Evolutionary conservation across 75 land plant genomes (phyloP), one percentile per base, ranked within the genome.

Genomic region (Cunninghamia lanceolata): DNA sequence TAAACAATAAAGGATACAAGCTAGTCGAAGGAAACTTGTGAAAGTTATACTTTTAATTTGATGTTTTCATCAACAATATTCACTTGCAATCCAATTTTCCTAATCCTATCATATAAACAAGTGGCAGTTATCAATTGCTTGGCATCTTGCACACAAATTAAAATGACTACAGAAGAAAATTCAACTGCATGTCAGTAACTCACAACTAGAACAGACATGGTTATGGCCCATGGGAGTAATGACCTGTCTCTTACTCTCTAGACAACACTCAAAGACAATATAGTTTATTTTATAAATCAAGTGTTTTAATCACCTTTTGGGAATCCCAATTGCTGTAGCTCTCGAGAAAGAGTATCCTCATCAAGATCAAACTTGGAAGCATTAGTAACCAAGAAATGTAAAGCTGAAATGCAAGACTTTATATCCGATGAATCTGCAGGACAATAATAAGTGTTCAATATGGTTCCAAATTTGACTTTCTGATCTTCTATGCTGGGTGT

Each of bases 351-450:
- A 30, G 89, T 89, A 5, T 84, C 84, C 32, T 88, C 90, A 16
- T 88, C 90, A 34, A 89, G 84, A 84, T 89, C 90, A 84, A 87
- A 89, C 79, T 87, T 89, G 17, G 90, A 89, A 78, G 90, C 89
- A 88, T 78, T 89, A 52, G 89, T 56, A 34, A 89, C 82, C 43
- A 89, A 75, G 79, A 89, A 89, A 89, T 87, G 90, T 39, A 89
- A 83, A 1, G 86, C 86, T 89, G 90, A 89, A 79, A 89, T 89
- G 86, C 90, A 89, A 11, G 90, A 89, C 89, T 88, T 89, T 17
- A 88, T 40, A 76, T 89, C 90, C 11, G 86, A 89, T 28, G 70
- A 40, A 36, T 85, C 90, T 89, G 88, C 88, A 85, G 2, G 28
- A 17, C 40, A 85, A 70, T 16, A 43, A 17, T 11, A 45, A 82